Evolutionary conservation across 1,284 basidiomycete species (phyloP), one percentile per base, ranked within the genome.

Genomic region (Rhodotorula sp.): DNA sequence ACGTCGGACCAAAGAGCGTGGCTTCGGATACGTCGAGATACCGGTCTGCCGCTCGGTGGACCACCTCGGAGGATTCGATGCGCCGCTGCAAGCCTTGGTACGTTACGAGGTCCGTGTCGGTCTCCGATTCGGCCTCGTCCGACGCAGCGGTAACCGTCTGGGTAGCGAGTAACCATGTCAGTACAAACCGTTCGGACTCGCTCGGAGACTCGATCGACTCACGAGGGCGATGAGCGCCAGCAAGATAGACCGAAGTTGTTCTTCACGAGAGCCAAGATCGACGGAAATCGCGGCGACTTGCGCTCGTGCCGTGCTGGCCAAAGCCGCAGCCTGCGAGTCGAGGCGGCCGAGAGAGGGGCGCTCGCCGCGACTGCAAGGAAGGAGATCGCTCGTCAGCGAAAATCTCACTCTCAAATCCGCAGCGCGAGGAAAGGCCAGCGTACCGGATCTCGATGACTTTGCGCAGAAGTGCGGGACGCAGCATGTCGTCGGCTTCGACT

Each of bases 271-370:
- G 1, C n/a, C 21, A 4, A 47, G 20, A 29, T 70, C 68, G 1
- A 64, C 46, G 1, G 75, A 54, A 4, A 68, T 59, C 20, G 70
- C 62, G 47, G 58, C 49, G 8, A 70, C 60, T 57, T 76, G 75
- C 3, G 74, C 60, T 5, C 46, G 63, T 6, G 75, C 75, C 0
- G 75, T 49, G 14, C 65, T 63, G 3, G 52, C 65, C 43, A 76
- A 72, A 1, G 71, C 69, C 14, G 67, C 49, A 2, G 69, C 52
- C 34, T 73, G 68, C 7, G 23, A 34, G 16, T 73, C 65, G 63
- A 76, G 69, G 29, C 73, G 73, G 58, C 66, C 69, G 56, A 76
- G 68, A 2, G 59, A 65, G 1, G 71, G 69, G 1, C 69, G 65
- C 26, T 76, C 74, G 57, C 69, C 65, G 26, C 43, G 62, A 1